Evolutionary conservation across 176 grass and related monocot genomes (phyloP).

Genomic region (Pontederia crassipes): DNA sequence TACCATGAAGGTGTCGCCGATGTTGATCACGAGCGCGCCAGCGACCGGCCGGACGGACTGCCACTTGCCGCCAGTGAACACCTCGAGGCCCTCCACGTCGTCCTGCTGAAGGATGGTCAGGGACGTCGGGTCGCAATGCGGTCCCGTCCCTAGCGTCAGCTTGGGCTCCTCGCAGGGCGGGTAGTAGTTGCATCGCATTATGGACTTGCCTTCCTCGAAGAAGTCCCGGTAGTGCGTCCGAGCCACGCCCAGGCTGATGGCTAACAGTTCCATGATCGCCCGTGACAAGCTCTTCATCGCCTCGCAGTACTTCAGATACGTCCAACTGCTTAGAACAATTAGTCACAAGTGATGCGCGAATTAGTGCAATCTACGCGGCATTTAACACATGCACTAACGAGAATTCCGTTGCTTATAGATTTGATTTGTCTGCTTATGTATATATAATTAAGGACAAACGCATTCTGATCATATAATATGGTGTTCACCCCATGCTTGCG

Average conservation of each 20-base stretch:
- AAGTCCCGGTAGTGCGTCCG: constrained; percentile 58
- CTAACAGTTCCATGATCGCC: constrained; percentile 70
- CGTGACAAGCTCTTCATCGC: constrained; percentile 67
- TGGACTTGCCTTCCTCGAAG: constrained; percentile 75
- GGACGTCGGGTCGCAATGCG: constrained; percentile 81
- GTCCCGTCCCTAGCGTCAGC: constrained; percentile 73
- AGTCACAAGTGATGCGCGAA: background rate
- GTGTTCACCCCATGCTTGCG: constrained; percentile 45
- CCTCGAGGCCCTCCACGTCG: constrained; percentile 69
- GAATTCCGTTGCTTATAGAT: background rate
- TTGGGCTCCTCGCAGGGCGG: constrained; percentile 85
- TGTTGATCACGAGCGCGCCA: constrained; percentile 77
- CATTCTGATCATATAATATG: background rate
- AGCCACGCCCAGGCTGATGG: constrained; percentile 61
- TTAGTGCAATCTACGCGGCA: background rate
- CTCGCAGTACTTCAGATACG: constrained; percentile 74
- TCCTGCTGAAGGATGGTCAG: constrained; percentile 92
- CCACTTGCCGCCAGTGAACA: constrained; percentile 62
- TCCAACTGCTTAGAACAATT: constrained; percentile 16
- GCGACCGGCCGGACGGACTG: constrained; percentile 52
- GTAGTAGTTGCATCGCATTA: constrained; percentile 97
- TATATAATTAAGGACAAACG: background rate
- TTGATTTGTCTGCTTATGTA: background rate
- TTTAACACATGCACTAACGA: no score
- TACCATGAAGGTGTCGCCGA: constrained; percentile 99